Conservation (phyloP, 352 stramenopile species). For the Globisporangium spiculum region DNA sequence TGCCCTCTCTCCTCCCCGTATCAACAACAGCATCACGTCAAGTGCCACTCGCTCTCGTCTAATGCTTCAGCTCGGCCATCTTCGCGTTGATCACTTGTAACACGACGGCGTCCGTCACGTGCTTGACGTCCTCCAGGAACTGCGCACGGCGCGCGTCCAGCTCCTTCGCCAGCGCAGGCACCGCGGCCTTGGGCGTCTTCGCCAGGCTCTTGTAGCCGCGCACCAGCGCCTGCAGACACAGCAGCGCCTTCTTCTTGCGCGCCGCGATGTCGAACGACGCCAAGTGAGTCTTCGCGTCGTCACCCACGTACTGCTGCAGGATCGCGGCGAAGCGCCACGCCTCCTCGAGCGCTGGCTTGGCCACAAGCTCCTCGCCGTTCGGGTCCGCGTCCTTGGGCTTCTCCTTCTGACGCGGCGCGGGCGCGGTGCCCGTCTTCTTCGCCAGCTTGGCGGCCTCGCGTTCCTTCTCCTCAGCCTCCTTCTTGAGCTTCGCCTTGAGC, state of each 20-base stretch:
- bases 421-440: slow-evolving; percentile 51
- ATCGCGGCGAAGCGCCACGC: slow-evolving; percentile 76
- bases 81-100: slow-evolving; percentile 61
- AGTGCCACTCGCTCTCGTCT: slow-evolving; percentile 16
- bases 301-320: slow-evolving; percentile 55
- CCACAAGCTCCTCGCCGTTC: slow-evolving; percentile 63
- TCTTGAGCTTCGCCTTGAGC: slow-evolving; percentile 68
- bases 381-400: slow-evolving; percentile 64
- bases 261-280: slow-evolving; percentile 74
- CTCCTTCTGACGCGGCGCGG: slow-evolving; percentile 39
- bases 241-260: slow-evolving; percentile 68
- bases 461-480: slow-evolving; percentile 77
- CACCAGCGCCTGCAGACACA: slow-evolving; percentile 78
- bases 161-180: slow-evolving; percentile 29
- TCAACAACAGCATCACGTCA: neutral
- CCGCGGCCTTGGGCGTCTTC: slow-evolving; percentile 14
- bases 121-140: slow-evolving; percentile 53
- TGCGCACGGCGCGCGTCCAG: slow-evolving; percentile 32
- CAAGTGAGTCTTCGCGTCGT: slow-evolving; percentile 66
- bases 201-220: slow-evolving; percentile 42
- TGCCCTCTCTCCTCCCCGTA: neutral
- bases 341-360: slow-evolving; percentile 69
- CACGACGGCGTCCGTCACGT: slow-evolving; percentile 57
- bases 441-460: slow-evolving; percentile 58
- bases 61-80: slow-evolving; percentile 55